phyloP scores from a whole-genome alignment of 305 asterid genomes.

The Fraxinus baroniana region DNA sequence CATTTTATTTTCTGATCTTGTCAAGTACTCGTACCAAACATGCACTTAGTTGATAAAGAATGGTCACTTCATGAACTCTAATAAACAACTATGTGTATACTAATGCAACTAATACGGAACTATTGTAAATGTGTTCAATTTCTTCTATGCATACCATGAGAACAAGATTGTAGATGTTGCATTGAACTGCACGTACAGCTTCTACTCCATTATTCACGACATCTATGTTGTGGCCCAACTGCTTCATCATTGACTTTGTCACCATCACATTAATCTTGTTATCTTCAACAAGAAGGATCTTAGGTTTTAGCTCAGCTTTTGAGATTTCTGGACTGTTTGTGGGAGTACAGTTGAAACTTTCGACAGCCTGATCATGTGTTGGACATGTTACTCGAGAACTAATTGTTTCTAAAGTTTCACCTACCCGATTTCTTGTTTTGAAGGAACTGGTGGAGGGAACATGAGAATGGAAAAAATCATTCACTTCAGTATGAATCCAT shows the following conservation, averaged over 20 bases:
- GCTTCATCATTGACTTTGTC: constrained; percentile 82
- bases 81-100: background rate
- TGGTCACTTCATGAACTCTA: background rate
- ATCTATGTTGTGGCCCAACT: constrained; percentile 61
- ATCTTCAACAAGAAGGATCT: constrained; percentile 87
- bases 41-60: background rate
- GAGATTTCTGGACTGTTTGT: constrained; percentile 35
- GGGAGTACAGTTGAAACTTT: constrained; percentile 47
- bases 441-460: constrained; percentile 26
- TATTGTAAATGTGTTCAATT: background rate
- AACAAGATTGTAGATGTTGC: constrained; percentile 53
- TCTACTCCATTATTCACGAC: constrained; percentile 74
- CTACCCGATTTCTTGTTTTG: constrained; percentile 19
- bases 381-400: constrained; percentile 28
- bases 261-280: constrained; percentile 82
- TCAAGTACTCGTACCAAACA: background rate
- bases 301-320: constrained; percentile 45
- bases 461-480: constrained; percentile 21
- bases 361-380: constrained; percentile 22
- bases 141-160: constrained; percentile 55
- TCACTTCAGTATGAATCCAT: constrained; percentile 12
- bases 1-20: background rate
- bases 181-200: constrained; percentile 69
- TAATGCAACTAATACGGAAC: background rate
- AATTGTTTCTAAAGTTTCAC: constrained; percentile 30